Conservation (phyloP, 352 stramenopile genomes). For the Pythium dissimile region DNA sequence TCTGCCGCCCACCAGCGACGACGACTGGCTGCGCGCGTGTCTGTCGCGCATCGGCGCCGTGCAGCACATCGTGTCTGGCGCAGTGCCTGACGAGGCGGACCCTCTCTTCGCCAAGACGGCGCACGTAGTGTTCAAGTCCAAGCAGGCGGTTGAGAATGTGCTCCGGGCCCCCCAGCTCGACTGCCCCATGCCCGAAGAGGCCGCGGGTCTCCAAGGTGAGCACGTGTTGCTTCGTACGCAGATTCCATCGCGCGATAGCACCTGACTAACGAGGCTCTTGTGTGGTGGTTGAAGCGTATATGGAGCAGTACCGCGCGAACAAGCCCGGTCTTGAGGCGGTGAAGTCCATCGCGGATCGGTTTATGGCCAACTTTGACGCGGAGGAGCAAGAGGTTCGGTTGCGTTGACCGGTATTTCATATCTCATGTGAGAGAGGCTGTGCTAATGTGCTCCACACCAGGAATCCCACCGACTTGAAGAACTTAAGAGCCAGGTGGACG, state of each 20-base stretch:
- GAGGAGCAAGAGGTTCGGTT: slow-evolving; percentile 53
- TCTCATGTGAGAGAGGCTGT: neutral
- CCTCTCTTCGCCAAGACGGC: slow-evolving; percentile 35
- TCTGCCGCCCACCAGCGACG: slow-evolving; percentile 39
- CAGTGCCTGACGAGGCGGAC: slow-evolving; percentile 17
- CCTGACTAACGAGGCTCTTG: too few relatives aligned
- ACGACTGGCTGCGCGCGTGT: slow-evolving; percentile 51
- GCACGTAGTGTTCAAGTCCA: slow-evolving; percentile 76
- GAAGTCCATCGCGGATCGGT: slow-evolving; percentile 66
- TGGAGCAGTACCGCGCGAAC: slow-evolving; percentile 63
- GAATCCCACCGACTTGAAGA: slow-evolving; percentile 58
- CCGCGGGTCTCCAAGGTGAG: slow-evolving; percentile 35
- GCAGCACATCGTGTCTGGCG: slow-evolving; percentile 49
- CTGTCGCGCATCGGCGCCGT: slow-evolving; percentile 51
- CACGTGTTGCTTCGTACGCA: too few relatives aligned
- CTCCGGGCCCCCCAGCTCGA: slow-evolving; percentile 40
- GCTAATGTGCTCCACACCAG: neutral
- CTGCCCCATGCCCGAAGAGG: slow-evolving; percentile 20
- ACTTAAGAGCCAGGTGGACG: slow-evolving; percentile 75
- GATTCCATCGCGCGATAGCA: too few relatives aligned
- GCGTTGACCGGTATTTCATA: neutral
- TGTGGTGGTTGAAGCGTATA: slow-evolving; percentile 30
- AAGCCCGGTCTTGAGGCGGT: slow-evolving; percentile 59
- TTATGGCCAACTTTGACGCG: slow-evolving; percentile 75
- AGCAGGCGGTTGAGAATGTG: slow-evolving; percentile 52